Evolutionary conservation across 129 eudicot species (phyloP).

Genomic region (Lactuca saligna): DNA sequence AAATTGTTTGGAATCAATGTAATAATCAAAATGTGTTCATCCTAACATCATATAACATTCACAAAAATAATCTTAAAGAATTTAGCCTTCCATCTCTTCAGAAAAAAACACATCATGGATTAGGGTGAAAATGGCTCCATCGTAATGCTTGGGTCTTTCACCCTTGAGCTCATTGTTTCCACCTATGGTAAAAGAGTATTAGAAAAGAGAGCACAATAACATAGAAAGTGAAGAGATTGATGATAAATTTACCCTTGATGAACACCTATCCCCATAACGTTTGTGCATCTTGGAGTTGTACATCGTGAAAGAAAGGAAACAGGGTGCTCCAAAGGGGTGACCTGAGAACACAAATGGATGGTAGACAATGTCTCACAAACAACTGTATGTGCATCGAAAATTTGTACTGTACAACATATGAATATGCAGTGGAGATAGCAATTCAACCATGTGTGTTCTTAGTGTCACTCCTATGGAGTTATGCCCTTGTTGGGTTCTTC

Average conservation of each 20-base stretch:
- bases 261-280: neutral
- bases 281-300: slow-evolving; percentile 6
- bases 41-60: no score
- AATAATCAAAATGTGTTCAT: no score
- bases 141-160: no score
- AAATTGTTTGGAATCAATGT: no score
- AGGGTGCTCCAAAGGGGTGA: slow-evolving; percentile 60
- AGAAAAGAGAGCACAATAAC: neutral
- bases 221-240: neutral
- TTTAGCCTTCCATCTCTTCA: no score
- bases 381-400: neutral
- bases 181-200: no score
- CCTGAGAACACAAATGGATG: slow-evolving; percentile 62
- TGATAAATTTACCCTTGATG: neutral
- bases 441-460: slow-evolving; percentile 37
- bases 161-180: no score
- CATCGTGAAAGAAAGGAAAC: slow-evolving; percentile 5
- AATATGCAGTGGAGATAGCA: slow-evolving; percentile 2
- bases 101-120: no score
- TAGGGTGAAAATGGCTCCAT: no score
- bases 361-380: neutral
- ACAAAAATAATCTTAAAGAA: no score
- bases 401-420: slow-evolving; percentile 31
- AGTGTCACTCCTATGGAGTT: slow-evolving; percentile 35
- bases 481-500: slow-evolving; percentile 11